A percentile compares a stretch with the other conserved stretches of the same genome.
phyloP scores from a whole-genome alignment of 495 filamentous ascomycete genomes.

The Aspergillus homomorphus region DNA sequence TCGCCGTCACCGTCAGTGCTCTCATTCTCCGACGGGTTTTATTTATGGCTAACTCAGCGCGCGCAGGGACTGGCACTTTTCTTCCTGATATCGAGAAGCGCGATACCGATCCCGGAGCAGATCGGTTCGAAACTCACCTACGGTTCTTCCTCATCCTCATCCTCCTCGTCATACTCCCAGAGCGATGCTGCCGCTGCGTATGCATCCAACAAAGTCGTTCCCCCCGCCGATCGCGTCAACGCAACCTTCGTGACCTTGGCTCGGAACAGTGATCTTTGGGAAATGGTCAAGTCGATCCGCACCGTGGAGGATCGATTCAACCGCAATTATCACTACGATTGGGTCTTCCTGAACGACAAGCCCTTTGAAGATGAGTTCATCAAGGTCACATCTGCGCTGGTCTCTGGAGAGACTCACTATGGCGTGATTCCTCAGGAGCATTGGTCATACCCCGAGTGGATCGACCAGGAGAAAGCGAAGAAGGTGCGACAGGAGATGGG shows the following conservation, averaged over 20 bases:
- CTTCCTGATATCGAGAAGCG: slow-evolving; percentile 77
- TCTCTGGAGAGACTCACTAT: slow-evolving; percentile 89
- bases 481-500: slow-evolving; percentile 83
- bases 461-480: slow-evolving; percentile 79
- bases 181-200: slow-evolving; percentile 11
- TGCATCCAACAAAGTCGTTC: slow-evolving; percentile 30
- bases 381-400: slow-evolving; percentile 79
- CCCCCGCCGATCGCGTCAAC: slow-evolving; percentile 71
- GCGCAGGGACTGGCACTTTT: slow-evolving; percentile 66
- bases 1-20: slow-evolving; percentile 75
- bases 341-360: slow-evolving; percentile 97
- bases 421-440: slow-evolving; percentile 80
- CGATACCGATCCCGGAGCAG: slow-evolving; percentile 44
- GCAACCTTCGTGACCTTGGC: slow-evolving; percentile 96
- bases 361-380: slow-evolving; percentile 91
- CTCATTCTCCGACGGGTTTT: not conserved
- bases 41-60: not conserved
- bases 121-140: slow-evolving; percentile 20
- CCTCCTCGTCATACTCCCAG: slow-evolving; percentile 4
- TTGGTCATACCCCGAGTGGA: slow-evolving; percentile 86
- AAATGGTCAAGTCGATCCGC: slow-evolving; percentile 90
- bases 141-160: slow-evolving; percentile 23
- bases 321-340: slow-evolving; percentile 92
- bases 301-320: slow-evolving; percentile 98
- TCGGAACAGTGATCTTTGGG: slow-evolving; percentile 91